Conservation (phyloP, 2,329 filamentous ascomycete genomes). For the Alternaria burnsii region DNA sequence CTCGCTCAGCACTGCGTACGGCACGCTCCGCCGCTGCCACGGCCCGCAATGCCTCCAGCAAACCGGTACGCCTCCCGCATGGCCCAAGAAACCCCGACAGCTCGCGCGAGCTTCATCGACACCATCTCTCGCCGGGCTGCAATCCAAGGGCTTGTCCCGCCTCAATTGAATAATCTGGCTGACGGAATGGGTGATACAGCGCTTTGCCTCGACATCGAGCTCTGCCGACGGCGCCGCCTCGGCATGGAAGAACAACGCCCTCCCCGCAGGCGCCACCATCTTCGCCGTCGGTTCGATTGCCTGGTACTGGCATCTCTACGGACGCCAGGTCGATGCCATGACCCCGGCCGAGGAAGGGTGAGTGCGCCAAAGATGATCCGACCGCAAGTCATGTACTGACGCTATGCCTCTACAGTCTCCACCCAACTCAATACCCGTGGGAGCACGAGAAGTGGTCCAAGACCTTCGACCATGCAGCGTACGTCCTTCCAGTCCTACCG, state of each 20-base stretch:
- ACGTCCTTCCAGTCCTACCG: conserved; percentile 58
- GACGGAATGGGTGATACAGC: conserved; percentile 51
- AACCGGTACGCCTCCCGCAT: conserved; percentile 55
- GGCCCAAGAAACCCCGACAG: conserved; percentile 33
- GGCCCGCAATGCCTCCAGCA: conserved; percentile 69
- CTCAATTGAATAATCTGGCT: conserved; percentile 42
- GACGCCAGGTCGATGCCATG: conserved; percentile 84
- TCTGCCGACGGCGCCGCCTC: conserved; percentile 75
- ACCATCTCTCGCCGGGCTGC: conserved; percentile 28
- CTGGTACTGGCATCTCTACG: conserved; percentile 98
- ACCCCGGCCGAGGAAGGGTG: conserved; percentile 98
- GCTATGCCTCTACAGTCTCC: conserved; percentile 70
- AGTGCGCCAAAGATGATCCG: conserved; percentile 58
- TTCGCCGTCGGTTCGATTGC: conserved; percentile 88
- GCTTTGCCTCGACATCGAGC: conserved; percentile 75
- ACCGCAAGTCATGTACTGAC: conserved; percentile 43
- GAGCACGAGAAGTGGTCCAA: conserved; percentile 90
- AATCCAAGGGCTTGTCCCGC: conserved; percentile 22
- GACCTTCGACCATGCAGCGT: conserved; percentile 97
- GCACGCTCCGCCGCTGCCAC: conserved; percentile 84
- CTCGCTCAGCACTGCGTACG: conserved; percentile 88
- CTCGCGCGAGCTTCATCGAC: conserved; percentile 39
- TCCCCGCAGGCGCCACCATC: conserved; percentile 85
- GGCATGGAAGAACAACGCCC: conserved; percentile 83
- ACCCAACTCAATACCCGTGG: conserved; percentile 93